Percentiles rank a stretch among this genome's conserved stretches.
Evolutionary conservation across 805 yeast genomes (phyloP).

Genomic region (Yamadazyma takamatsuzukensis): DNA sequence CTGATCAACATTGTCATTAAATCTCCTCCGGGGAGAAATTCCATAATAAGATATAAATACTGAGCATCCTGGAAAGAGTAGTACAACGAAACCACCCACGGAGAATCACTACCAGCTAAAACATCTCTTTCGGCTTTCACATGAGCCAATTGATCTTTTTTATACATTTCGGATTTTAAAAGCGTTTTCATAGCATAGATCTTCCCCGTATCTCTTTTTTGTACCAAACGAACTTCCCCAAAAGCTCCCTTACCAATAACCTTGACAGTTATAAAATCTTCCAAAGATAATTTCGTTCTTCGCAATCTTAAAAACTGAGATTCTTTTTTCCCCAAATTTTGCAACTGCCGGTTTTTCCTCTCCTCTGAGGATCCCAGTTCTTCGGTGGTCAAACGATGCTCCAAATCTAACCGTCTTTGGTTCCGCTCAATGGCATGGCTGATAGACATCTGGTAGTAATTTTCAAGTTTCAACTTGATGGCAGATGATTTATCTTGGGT

Average conservation of each 20-base stretch:
- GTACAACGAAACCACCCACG: conserved; percentile 82
- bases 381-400: conserved; percentile 63
- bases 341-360: conserved; percentile 76
- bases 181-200: conserved; percentile 94
- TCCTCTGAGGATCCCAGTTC: conserved; percentile 71
- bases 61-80: conserved; percentile 79
- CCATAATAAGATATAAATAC: conserved; percentile 76
- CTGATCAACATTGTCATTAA: conserved; percentile 93
- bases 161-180: conserved; percentile 87
- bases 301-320: conserved; percentile 80
- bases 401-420: conserved; percentile 85
- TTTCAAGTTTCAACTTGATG: conserved; percentile 75
- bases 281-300: conserved; percentile 76
- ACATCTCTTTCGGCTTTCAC: conserved; percentile 96
- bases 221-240: conserved; percentile 94
- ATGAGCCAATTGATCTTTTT: conserved; percentile 90
- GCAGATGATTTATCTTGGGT: conserved; percentile 85
- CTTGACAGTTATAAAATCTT: conserved; percentile 84
- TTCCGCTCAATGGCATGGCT: conserved; percentile 93
- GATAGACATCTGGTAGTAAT: conserved; percentile 80
- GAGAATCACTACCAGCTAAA: conserved; percentile 82
- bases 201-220: conserved; percentile 86
- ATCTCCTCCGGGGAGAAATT: conserved; percentile 79
- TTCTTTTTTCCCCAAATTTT: conserved; percentile 82
- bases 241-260: conserved; percentile 97